Conservation (phyloP, 192 early-diverging fungal species). For the Dissophora ornata region DNA sequence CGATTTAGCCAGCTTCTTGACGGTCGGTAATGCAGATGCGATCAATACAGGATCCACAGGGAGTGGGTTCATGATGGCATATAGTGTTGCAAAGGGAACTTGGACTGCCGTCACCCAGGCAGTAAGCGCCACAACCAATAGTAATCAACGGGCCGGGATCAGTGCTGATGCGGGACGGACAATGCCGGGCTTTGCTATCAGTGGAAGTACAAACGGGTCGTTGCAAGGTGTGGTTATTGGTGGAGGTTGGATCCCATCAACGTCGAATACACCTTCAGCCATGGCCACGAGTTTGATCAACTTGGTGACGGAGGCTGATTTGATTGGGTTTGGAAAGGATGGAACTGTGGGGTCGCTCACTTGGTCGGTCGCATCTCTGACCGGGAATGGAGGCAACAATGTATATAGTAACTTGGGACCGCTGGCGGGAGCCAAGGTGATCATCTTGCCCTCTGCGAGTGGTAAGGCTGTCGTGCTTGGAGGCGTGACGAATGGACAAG, state of each 20-base stretch:
- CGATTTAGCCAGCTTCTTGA: constrained; percentile 21
- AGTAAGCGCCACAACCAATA: constrained; percentile 13
- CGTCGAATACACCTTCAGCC: constrained; percentile 1
- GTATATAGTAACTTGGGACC: constrained; percentile 26
- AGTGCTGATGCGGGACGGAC: constrained; percentile 37
- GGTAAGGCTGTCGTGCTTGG: constrained; percentile 35
- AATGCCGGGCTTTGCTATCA: constrained; percentile 25
- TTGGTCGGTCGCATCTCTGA: constrained; percentile 15
- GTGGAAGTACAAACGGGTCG: neutral
- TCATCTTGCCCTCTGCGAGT: constrained; percentile 5
- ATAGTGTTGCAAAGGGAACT: constrained; percentile 32
- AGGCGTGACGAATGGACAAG: constrained; percentile 11
- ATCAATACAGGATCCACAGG: constrained; percentile 4
- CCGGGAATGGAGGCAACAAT: constrained; percentile 22
- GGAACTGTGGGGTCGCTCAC: neutral
- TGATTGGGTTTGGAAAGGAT: constrained; percentile 5
- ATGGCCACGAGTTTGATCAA: constrained; percentile 14
- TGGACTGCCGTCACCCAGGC: constrained; percentile 24
- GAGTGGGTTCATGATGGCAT: constrained; percentile 36
- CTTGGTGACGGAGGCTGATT: constrained; percentile 25
- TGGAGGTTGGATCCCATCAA: constrained; percentile 43
- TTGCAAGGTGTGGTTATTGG: constrained; percentile 28
- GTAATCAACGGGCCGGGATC: neutral
- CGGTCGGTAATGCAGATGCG: constrained; percentile 32
- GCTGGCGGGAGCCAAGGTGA: constrained; percentile 22